Evolutionary conservation across 1,284 basidiomycete species (phyloP).

Genomic region (Fomitiporia mediterranea): DNA sequence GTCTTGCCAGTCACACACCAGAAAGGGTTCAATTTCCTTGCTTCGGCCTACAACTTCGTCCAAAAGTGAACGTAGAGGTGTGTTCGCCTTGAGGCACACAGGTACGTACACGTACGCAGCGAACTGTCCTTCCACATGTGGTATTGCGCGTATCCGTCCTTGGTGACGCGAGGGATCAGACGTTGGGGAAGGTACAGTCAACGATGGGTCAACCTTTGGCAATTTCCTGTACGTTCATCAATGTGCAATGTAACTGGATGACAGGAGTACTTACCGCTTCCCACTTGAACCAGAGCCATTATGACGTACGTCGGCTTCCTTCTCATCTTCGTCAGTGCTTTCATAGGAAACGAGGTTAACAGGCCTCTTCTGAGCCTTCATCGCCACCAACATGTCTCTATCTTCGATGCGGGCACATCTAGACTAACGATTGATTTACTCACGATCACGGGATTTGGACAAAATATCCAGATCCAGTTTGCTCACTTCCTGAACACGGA

Average conservation of each 20-base stretch:
- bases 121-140: conserved; percentile 79
- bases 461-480: too few species aligned
- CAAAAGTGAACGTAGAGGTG: conserved; percentile 45
- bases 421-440: too few species aligned
- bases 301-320: too few species aligned
- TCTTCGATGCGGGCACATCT: too few species aligned
- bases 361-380: conserved; percentile 17
- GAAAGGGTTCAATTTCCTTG: conserved; percentile 38
- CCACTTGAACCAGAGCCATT: too few species aligned
- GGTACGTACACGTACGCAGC: conserved; percentile 72
- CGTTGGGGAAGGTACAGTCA: conserved; percentile 42
- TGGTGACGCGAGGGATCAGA: conserved; percentile 73
- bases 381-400: too few species aligned
- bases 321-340: conserved; percentile 17
- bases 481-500: too few species aligned
- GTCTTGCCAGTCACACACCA: conserved; percentile 33
- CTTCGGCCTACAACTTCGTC: conserved; percentile 43
- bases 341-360: conserved; percentile 19
- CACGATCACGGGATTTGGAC: too few species aligned
- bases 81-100: conserved; percentile 39
- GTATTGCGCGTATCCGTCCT: conserved; percentile 66
- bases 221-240: conserved; percentile 43
- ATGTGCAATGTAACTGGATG: too few species aligned
- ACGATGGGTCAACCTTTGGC: conserved; percentile 48
- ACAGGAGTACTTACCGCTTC: too few species aligned